Evolutionary conservation across 805 yeast genomes (phyloP).

Genomic region (Pichia gijzeniarum): DNA sequence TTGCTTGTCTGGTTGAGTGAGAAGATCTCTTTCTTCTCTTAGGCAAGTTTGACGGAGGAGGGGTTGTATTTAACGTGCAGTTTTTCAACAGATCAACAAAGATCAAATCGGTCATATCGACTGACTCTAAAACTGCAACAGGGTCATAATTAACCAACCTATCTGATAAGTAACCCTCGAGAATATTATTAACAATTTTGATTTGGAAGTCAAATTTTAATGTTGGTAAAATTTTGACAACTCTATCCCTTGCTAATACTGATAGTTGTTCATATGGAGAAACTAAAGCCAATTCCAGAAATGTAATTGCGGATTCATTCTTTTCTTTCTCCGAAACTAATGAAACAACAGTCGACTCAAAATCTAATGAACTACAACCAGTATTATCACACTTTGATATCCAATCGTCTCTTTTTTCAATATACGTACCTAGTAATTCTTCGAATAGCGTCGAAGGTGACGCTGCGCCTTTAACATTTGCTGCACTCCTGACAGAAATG

Average conservation of each 20-base stretch:
- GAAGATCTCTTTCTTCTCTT: conserved; percentile 84
- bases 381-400: conserved; percentile 37
- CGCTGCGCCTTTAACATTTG: conserved; percentile 35
- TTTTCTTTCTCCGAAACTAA: conserved; percentile 59
- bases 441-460: conserved; percentile 43
- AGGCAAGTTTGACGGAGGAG: conserved; percentile 37
- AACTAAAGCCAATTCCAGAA: conserved; percentile 49
- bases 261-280: conserved; percentile 39
- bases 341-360: conserved; percentile 55
- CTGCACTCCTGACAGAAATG: conserved; percentile 37
- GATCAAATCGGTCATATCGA: conserved; percentile 48
- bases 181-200: conserved; percentile 49
- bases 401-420: conserved; percentile 42
- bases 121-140: conserved; percentile 44
- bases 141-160: conserved; percentile 44
- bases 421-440: conserved; percentile 39
- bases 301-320: conserved; percentile 48
- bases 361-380: conserved; percentile 43
- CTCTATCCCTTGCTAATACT: conserved; percentile 42
- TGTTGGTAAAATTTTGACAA: conserved; percentile 48
- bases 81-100: conserved; percentile 54
- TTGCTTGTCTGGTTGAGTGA: conserved; percentile 67
- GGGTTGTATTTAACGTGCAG: conserved; percentile 29
- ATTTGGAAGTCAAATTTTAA: conserved; percentile 55
- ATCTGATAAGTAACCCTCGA: conserved; percentile 41